Evolutionary conservation across 306 rosid genomes (phyloP).

Genomic region (Comarum palustre): DNA sequence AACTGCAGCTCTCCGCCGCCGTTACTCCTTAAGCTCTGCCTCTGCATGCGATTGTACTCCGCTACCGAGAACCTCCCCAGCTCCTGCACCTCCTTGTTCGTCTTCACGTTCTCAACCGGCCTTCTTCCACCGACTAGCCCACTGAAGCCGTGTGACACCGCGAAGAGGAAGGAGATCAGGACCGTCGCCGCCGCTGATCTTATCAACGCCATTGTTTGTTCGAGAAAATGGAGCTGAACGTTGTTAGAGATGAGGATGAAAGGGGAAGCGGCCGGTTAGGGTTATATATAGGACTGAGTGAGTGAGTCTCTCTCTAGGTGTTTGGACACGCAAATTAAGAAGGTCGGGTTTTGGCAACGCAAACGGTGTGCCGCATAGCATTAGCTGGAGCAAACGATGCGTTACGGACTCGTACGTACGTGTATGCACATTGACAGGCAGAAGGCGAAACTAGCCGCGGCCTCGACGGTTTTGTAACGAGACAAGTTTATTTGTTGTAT

Average conservation of each 20-base stretch:
- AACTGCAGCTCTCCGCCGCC: slow-evolving; percentile 36
- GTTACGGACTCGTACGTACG: not conserved
- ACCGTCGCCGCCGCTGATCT: slow-evolving; percentile 22
- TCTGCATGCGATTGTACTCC: slow-evolving; percentile 46
- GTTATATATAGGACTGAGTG: not conserved
- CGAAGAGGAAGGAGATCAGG: slow-evolving; percentile 13
- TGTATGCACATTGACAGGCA: too few relatives aligned
- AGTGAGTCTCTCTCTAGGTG: not conserved
- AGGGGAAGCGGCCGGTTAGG: not conserved
- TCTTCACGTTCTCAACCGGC: slow-evolving; percentile 46
- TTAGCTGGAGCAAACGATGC: slow-evolving; percentile 14
- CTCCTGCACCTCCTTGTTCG: slow-evolving; percentile 62
- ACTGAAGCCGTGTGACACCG: slow-evolving; percentile 27
- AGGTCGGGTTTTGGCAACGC: slow-evolving; percentile 6
- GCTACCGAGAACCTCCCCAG: slow-evolving; percentile 76
- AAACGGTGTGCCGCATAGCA: slow-evolving; percentile 35
- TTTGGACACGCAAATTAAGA: slow-evolving; percentile 29
- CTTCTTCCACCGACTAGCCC: slow-evolving; percentile 45
- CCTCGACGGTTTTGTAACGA: not conserved
- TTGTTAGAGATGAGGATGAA: not conserved
- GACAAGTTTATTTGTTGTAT: not conserved
- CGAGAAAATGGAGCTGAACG: not conserved
- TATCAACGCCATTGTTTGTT: slow-evolving; percentile 24
- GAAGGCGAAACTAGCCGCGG: not conserved
- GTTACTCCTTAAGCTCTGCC: not conserved